A percentile compares a stretch with the other conserved stretches of the same genome.
phyloP scores from a whole-genome alignment of 2,329 filamentous ascomycete species.

The Saccharata proteae region DNA sequence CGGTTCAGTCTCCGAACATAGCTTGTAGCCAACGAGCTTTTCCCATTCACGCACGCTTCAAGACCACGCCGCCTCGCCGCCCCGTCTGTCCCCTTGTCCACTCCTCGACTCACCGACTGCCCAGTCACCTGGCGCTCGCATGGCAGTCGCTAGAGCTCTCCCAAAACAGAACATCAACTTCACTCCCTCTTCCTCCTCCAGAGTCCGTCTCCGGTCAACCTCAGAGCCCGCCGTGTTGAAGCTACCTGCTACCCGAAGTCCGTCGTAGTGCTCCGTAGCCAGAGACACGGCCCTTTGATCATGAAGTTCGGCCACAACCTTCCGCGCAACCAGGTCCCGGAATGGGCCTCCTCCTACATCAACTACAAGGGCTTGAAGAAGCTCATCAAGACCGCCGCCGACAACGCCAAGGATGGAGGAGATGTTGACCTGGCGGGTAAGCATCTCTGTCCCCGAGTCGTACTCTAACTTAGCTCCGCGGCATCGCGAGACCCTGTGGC shows the following conservation, averaged over 20 bases:
- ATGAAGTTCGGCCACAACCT: slow-evolving; percentile 46
- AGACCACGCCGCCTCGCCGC: too few species aligned
- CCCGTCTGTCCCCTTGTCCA: too few species aligned
- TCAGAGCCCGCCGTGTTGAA: neutral
- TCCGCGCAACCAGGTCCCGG: slow-evolving; percentile 71
- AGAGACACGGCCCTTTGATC: neutral
- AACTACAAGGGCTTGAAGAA: slow-evolving; percentile 91
- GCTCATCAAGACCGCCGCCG: slow-evolving; percentile 71
- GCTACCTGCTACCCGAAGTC: neutral
- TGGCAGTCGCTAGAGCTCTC: too few species aligned
- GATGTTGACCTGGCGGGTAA: slow-evolving; percentile 84
- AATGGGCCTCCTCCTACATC: slow-evolving; percentile 76
- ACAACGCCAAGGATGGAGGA: slow-evolving; percentile 50
- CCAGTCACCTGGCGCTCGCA: too few species aligned
- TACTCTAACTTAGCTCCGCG: slow-evolving; percentile 4
- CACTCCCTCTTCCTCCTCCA: slow-evolving; percentile 3
- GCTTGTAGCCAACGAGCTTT: too few species aligned
- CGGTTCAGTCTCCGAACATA: too few species aligned
- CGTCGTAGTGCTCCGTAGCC: neutral
- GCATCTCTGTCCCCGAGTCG: slow-evolving; percentile 27
- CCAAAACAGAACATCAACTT: neutral
- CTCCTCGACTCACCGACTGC: too few species aligned
- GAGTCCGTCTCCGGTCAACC: slow-evolving; percentile 1
- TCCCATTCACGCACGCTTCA: too few species aligned
- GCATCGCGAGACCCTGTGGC: neutral